A percentile compares a stretch with the other conserved stretches of the same genome.
Conservation (phyloP, 2,329 filamentous ascomycete species). For the Sclerotinia sclerotiorum region DNA sequence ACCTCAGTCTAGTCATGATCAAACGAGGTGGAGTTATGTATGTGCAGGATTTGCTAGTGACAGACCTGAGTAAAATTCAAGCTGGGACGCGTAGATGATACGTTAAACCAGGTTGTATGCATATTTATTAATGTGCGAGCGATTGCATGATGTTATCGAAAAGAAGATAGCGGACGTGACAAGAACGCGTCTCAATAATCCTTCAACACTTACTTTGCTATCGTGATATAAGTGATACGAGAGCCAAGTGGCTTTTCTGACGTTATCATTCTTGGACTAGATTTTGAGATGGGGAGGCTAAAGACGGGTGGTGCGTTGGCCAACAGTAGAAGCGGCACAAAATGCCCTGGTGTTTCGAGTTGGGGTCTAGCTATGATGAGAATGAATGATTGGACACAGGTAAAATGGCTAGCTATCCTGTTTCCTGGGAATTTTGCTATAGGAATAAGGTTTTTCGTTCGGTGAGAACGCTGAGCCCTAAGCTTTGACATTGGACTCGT, state of each 20-base stretch:
- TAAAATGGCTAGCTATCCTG: background rate
- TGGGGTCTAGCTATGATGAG: conserved; percentile 1
- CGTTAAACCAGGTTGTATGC: background rate
- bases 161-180: conserved; percentile 12
- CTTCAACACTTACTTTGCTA: background rate
- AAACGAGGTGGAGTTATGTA: background rate
- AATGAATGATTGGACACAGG: background rate
- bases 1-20: conserved; percentile 3
- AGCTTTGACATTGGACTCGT: background rate
- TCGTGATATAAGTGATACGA: background rate
- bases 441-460: background rate
- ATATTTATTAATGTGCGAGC: conserved; percentile 2
- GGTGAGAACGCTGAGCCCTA: background rate
- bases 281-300: background rate
- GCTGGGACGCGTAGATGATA: background rate
- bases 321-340: background rate
- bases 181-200: conserved; percentile 14
- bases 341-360: conserved; percentile 17
- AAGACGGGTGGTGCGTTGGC: conserved; percentile 8
- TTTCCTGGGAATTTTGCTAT: conserved; percentile 8
- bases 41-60: background rate
- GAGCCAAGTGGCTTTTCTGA: conserved; percentile 8
- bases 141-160: conserved; percentile 1
- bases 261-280: conserved; percentile 13
- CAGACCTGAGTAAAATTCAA: background rate